Conservation (phyloP, 2,329 filamentous ascomycete genomes). For the Magnaporthiopsis incrustans region DNA sequence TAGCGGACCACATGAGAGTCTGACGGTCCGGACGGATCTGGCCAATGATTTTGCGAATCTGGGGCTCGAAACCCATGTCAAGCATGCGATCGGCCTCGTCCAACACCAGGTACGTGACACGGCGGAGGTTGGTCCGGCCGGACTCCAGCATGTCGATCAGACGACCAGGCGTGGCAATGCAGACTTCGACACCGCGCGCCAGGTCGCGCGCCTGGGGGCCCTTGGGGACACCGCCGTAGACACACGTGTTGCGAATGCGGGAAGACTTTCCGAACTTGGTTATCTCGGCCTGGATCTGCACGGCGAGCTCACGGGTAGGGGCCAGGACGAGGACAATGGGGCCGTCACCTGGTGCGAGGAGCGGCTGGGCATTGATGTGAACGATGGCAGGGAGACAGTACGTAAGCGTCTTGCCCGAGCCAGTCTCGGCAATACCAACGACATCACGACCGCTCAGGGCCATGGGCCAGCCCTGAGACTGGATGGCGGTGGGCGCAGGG, state of each 20-base stretch:
- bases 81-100: slow-evolving; percentile 99
- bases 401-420: slow-evolving; percentile 96
- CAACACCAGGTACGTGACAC: slow-evolving; percentile 95
- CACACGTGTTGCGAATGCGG: slow-evolving; percentile 95
- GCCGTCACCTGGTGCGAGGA: slow-evolving; percentile 88
- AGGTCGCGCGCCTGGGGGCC: slow-evolving; percentile 95
- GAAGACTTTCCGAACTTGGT: slow-evolving; percentile 98
- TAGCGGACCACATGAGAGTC: slow-evolving; percentile 99
- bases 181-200: slow-evolving; percentile 90
- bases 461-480: slow-evolving; percentile 99
- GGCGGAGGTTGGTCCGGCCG: slow-evolving; percentile 94
- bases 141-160: slow-evolving; percentile 98
- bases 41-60: slow-evolving; percentile 96
- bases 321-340: slow-evolving; percentile 95
- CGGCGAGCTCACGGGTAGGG: slow-evolving; percentile 93
- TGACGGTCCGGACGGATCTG: slow-evolving; percentile 98
- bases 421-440: slow-evolving; percentile 97
- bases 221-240: slow-evolving; percentile 98
- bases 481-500: slow-evolving; percentile 85
- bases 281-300: slow-evolving; percentile 98
- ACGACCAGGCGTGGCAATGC: slow-evolving; percentile 95
- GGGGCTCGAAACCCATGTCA: slow-evolving; percentile 99
- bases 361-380: slow-evolving; percentile 98
- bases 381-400: slow-evolving; percentile 98
- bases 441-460: slow-evolving; percentile 95